These are phyloP conservation scores for Sphagnum magellanicum DNA, from an alignment of 228 moss, liverwort and hornwort genomes.

Conservation along the genomic window DNA sequence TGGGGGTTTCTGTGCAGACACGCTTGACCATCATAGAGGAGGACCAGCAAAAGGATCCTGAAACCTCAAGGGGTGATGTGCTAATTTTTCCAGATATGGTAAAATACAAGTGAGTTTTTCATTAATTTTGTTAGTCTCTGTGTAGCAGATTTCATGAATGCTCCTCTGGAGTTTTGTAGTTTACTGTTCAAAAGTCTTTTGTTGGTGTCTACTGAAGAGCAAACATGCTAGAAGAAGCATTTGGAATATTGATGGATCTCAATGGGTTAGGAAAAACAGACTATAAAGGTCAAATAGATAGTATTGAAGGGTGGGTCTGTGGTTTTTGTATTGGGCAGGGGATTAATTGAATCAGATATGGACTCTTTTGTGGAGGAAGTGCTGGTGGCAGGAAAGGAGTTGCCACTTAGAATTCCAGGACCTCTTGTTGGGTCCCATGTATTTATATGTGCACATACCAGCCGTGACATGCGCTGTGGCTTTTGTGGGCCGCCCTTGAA, in stretches of 20 bases:
- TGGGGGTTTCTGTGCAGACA: constrained; percentile 28
- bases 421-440: constrained; percentile 64
- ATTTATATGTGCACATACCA: constrained; percentile 83
- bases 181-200: too few relatives aligned
- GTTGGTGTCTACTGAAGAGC: too few relatives aligned
- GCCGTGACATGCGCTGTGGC: constrained; percentile 80
- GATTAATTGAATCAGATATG: constrained; percentile 64
- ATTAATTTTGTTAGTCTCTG: neutral
- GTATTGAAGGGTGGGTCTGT: too few relatives aligned
- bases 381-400: constrained; percentile 67
- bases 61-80: constrained; percentile 71
- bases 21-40: constrained; percentile 82
- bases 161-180: too few relatives aligned
- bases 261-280: too few relatives aligned
- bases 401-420: constrained; percentile 53
- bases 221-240: too few relatives aligned
- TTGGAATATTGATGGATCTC: too few relatives aligned
- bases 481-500: constrained; percentile 70
- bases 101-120: constrained; percentile 62
- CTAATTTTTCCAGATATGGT: constrained; percentile 88
- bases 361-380: constrained; percentile 91
- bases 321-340: constrained; percentile 21
- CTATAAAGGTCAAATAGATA: too few relatives aligned
- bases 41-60: constrained; percentile 54
- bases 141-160: too few relatives aligned